These are phyloP conservation scores for Penicillium sp. DNA, from an alignment of 2,329 filamentous ascomycete genomes.

Conservation along the genomic window DNA sequence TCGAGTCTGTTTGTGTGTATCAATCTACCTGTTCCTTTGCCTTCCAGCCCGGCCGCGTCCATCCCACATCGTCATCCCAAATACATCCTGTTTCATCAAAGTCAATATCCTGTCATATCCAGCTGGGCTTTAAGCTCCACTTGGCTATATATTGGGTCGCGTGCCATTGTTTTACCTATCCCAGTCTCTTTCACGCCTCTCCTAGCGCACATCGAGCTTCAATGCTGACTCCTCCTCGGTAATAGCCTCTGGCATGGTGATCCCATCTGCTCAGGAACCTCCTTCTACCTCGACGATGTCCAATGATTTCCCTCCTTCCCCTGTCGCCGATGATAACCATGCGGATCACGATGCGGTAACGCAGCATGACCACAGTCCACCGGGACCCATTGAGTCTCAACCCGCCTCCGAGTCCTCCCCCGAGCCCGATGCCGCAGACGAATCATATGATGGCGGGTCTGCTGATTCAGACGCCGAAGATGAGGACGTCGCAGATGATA, in stretches of 20 bases:
- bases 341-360: constrained; percentile 40
- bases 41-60: constrained; percentile 29
- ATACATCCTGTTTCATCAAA: constrained; percentile 37
- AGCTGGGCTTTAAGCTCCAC: constrained; percentile 25
- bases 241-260: constrained; percentile 46
- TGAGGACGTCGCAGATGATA: constrained; percentile 71
- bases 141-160: constrained; percentile 33
- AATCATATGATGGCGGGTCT: constrained; percentile 39
- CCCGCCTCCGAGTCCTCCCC: constrained; percentile 50
- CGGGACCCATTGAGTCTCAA: constrained; percentile 62
- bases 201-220: constrained; percentile 28
- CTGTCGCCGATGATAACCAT: constrained; percentile 25
- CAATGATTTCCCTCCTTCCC: constrained; percentile 34
- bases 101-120: constrained; percentile 28
- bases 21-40: constrained; percentile 23
- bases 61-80: constrained; percentile 41
- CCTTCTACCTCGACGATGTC: constrained; percentile 32
- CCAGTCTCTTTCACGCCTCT: constrained; percentile 20
- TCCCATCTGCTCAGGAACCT: constrained; percentile 41
- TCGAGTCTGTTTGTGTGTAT: constrained; percentile 23
- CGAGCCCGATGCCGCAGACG: constrained; percentile 40
- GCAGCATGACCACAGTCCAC: constrained; percentile 70
- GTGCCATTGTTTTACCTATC: constrained; percentile 27
- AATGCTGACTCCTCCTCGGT: constrained; percentile 42
- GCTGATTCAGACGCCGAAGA: constrained; percentile 47